phyloP scores from a whole-genome alignment of 139 green algal genomes.

The Edaphochlamys debaryana region DNA sequence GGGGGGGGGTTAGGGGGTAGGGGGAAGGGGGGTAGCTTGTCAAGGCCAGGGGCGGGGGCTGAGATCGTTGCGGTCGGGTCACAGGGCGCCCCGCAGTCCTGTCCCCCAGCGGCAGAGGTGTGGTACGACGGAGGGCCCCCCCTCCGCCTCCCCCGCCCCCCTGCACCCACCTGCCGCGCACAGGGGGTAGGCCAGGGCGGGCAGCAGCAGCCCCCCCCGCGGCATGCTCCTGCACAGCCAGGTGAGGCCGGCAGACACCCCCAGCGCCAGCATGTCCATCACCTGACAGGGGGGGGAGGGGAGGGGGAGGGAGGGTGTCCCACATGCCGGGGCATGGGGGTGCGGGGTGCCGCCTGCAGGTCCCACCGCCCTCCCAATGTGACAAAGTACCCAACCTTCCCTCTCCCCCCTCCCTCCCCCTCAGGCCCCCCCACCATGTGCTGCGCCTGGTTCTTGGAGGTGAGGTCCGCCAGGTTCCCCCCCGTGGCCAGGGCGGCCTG shows the following conservation, averaged over 20 bases:
- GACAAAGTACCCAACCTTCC: no score
- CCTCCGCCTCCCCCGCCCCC: not conserved
- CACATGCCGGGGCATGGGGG: no score
- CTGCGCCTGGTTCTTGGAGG: slow-evolving; percentile 85
- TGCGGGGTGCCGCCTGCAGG: no score
- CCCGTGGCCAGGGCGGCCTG: slow-evolving; percentile 80
- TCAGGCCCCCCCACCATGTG: not conserved
- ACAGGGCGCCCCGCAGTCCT: no score
- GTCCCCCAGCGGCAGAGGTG: no score
- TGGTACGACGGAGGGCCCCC: no score
- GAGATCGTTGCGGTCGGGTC: no score
- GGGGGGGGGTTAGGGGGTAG: slow-evolving; percentile 55
- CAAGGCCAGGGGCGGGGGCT: not conserved
- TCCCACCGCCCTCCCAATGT: no score
- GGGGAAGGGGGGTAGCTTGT: slow-evolving; percentile 48
- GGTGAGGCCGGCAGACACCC: slow-evolving; percentile 66
- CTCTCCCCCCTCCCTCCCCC: not conserved
- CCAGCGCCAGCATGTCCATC: slow-evolving; percentile 88
- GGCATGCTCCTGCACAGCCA: slow-evolving; percentile 52
- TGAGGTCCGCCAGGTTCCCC: slow-evolving; percentile 94
- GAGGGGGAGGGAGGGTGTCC: not conserved
- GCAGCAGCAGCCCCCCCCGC: slow-evolving; percentile 17
- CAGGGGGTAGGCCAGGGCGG: slow-evolving; percentile 36
- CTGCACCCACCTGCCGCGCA: slow-evolving; percentile 12
- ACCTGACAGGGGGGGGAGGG: slow-evolving; percentile 76